Evolutionary conservation across 495 filamentous ascomycete species (phyloP).

Genomic region (Talaromyces wortmannii): DNA sequence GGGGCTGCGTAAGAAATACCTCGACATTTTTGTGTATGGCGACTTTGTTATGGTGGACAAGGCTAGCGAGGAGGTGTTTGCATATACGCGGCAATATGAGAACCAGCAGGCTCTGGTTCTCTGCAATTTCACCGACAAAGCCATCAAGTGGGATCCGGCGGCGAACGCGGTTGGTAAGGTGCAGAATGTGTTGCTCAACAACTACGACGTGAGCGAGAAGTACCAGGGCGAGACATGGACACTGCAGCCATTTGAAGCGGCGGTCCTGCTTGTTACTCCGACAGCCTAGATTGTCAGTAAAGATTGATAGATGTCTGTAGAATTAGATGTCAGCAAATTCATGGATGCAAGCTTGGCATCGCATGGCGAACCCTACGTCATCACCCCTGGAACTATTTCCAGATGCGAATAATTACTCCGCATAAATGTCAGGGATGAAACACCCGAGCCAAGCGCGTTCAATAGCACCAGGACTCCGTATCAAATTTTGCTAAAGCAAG

Average conservation of each 20-base stretch:
- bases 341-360: too few relatives aligned
- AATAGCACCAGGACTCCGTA: too few relatives aligned
- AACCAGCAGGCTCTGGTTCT: slow-evolving; percentile 39
- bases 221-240: slow-evolving; percentile 20
- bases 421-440: too few relatives aligned
- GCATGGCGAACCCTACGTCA: too few relatives aligned
- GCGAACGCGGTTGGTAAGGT: slow-evolving; percentile 21
- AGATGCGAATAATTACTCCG: too few relatives aligned
- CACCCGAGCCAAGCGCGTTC: too few relatives aligned
- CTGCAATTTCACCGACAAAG: slow-evolving; percentile 41
- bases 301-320: not conserved
- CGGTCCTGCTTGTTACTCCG: slow-evolving; percentile 18
- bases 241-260: slow-evolving; percentile 34
- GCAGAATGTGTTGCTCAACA: slow-evolving; percentile 36
- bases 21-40: slow-evolving; percentile 56
- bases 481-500: too few relatives aligned
- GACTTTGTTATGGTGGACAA: slow-evolving; percentile 43
- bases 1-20: slow-evolving; percentile 44
- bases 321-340: too few relatives aligned
- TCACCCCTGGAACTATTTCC: too few relatives aligned
- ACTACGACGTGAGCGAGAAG: slow-evolving; percentile 22
- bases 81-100: slow-evolving; percentile 36
- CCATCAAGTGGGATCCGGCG: slow-evolving; percentile 31
- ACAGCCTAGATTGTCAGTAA: not conserved
- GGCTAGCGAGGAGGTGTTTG: slow-evolving; percentile 38